phyloP scores from a whole-genome alignment of 345 rosid species.

The Zanthoxylum bungeanum region DNA sequence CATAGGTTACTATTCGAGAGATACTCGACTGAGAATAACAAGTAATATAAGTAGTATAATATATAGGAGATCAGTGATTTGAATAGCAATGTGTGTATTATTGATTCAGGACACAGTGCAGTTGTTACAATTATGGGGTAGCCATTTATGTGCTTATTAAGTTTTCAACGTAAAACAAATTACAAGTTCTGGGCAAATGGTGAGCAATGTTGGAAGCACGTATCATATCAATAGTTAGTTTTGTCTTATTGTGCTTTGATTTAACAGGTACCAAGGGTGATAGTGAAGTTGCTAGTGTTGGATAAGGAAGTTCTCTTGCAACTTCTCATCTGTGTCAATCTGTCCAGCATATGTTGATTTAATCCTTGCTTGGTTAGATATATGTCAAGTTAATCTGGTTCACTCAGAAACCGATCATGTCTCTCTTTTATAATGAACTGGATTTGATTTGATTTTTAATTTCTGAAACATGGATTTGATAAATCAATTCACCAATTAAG shows the following conservation, averaged over 20 bases:
- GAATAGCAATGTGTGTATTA: background rate
- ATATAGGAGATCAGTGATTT: background rate
- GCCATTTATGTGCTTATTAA: background rate
- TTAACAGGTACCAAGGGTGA: background rate
- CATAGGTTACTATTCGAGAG: background rate
- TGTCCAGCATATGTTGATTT: background rate
- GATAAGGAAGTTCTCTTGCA: background rate
- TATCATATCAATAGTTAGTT: background rate
- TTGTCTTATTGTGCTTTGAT: background rate
- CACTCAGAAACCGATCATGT: background rate
- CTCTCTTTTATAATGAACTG: background rate
- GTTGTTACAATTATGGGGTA: background rate
- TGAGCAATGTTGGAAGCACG: background rate
- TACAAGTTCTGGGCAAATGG: background rate
- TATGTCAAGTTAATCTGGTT: background rate
- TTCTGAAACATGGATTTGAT: background rate
- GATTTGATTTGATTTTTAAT: background rate
- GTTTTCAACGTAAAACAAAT: background rate
- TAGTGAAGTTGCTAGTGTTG: background rate
- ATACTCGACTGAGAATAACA: background rate
- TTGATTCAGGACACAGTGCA: background rate
- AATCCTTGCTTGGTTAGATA: background rate
- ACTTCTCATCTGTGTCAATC: background rate
- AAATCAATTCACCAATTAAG: background rate
- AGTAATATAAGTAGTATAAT: background rate